These are phyloP conservation scores for Sanghuangporus sanghuang DNA, from an alignment of 1,284 basidiomycete species.

Conservation along the genomic window DNA sequence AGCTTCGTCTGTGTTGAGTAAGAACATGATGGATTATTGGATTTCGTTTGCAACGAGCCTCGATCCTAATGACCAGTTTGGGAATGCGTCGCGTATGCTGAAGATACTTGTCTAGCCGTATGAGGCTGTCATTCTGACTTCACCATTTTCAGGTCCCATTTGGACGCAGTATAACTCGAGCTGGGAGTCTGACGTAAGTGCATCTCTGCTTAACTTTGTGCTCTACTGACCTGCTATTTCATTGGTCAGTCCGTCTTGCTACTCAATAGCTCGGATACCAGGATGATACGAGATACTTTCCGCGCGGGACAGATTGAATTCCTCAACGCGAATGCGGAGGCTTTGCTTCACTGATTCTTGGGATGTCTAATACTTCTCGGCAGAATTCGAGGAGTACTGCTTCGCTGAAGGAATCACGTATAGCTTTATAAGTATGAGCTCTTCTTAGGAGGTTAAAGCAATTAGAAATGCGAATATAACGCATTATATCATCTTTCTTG, in stretches of 20 bases:
- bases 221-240: too few species aligned
- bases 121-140: too few species aligned
- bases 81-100: constrained; percentile 22
- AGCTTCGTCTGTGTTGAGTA: constrained; percentile 29
- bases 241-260: constrained; percentile 27
- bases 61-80: constrained; percentile 44
- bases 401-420: too few species aligned
- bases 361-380: background rate
- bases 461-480: too few species aligned
- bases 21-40: constrained; percentile 45
- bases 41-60: constrained; percentile 44
- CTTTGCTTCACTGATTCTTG: background rate
- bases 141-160: constrained; percentile 27
- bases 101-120: background rate
- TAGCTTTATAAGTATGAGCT: too few species aligned
- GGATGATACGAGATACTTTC: constrained; percentile 33
- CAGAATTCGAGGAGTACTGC: background rate
- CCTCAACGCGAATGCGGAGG: constrained; percentile 28
- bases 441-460: too few species aligned
- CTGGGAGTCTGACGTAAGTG: constrained; percentile 16
- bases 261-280: constrained; percentile 32
- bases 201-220: too few species aligned
- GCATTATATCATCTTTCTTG: too few species aligned
- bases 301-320: constrained; percentile 32
- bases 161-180: constrained; percentile 30